phyloP scores from a whole-genome alignment of 768 basidiomycete genomes.

The Pulveroboletus frians region DNA sequence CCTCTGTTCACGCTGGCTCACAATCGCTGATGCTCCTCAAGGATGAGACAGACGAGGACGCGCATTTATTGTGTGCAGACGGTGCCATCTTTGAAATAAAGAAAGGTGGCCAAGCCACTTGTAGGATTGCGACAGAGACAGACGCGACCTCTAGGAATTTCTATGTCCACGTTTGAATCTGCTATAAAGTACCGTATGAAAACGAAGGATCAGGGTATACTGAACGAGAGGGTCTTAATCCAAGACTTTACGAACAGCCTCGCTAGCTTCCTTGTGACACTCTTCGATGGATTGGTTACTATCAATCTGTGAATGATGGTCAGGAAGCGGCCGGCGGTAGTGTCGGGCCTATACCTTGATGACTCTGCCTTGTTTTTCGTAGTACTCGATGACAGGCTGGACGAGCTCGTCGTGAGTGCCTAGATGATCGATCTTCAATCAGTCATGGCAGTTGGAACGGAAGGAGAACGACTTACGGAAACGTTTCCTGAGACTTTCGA shows the following conservation, averaged over 20 bases:
- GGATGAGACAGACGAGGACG: constrained; percentile 53
- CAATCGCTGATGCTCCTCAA: constrained; percentile 26
- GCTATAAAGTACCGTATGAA: constrained; percentile 1
- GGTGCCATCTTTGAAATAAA: constrained; percentile 66
- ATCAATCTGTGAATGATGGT: constrained; percentile 48
- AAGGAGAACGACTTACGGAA: constrained; percentile 55
- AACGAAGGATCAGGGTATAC: constrained; percentile 6
- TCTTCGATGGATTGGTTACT: constrained; percentile 63
- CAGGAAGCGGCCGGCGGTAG: background rate
- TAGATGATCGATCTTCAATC: constrained; percentile 22
- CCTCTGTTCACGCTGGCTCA: background rate
- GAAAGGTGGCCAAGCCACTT: constrained; percentile 52
- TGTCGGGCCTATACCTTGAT: constrained; percentile 51
- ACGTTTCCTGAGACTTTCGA: constrained; percentile 92
- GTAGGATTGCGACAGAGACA: constrained; percentile 36
- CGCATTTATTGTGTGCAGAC: constrained; percentile 76
- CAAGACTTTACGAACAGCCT: constrained; percentile 49
- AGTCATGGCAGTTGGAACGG: background rate
- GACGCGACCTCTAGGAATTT: constrained; percentile 34
- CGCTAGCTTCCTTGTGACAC: constrained; percentile 59
- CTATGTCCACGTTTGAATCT: constrained; percentile 41
- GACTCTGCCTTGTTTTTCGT: constrained; percentile 62
- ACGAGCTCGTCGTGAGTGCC: constrained; percentile 83
- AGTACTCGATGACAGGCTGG: constrained; percentile 92
- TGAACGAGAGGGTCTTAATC: constrained; percentile 12